phyloP scores from a whole-genome alignment of 495 filamentous ascomycete genomes.

The Lasiosphaeriaceae sp. region DNA sequence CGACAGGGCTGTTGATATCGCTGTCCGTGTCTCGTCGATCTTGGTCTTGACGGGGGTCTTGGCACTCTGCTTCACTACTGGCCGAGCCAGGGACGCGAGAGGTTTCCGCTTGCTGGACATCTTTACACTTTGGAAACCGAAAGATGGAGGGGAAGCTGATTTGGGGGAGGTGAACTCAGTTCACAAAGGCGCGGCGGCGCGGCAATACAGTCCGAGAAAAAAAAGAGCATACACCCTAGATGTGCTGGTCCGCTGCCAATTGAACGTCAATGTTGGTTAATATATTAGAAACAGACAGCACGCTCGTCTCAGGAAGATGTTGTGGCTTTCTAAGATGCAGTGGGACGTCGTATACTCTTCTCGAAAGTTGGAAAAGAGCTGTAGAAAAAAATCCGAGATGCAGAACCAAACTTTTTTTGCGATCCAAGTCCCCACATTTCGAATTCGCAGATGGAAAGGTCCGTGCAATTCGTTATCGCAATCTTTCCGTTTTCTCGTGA shows the following conservation, averaged over 20 bases:
- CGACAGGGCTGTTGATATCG: slow-evolving; percentile 46
- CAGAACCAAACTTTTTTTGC: slow-evolving; percentile 19
- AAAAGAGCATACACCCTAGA: background rate
- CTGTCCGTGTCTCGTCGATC: slow-evolving; percentile 71
- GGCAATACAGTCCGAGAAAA: too few species aligned
- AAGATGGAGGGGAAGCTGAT: too few species aligned
- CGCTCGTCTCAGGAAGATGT: background rate
- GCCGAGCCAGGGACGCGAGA: slow-evolving; percentile 42
- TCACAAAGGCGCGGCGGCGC: background rate
- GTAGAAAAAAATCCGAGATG: slow-evolving; percentile 16
- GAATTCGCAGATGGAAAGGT: background rate
- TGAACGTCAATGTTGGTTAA: background rate
- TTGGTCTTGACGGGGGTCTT: slow-evolving; percentile 55
- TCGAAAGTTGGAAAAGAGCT: background rate
- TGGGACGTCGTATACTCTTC: background rate
- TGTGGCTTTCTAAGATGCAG: background rate
- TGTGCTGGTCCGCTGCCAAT: slow-evolving; percentile 2
- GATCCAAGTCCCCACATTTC: background rate
- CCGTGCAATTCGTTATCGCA: background rate
- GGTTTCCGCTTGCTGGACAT: slow-evolving; percentile 56
- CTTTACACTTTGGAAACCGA: background rate
- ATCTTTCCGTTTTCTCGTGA: background rate
- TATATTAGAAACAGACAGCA: background rate
- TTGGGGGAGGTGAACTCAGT: background rate
- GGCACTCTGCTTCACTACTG: slow-evolving; percentile 53